A percentile compares a stretch with the other conserved stretches of the same genome.
phyloP scores from a whole-genome alignment of 306 rosid genomes.

The Prunus mume region DNA sequence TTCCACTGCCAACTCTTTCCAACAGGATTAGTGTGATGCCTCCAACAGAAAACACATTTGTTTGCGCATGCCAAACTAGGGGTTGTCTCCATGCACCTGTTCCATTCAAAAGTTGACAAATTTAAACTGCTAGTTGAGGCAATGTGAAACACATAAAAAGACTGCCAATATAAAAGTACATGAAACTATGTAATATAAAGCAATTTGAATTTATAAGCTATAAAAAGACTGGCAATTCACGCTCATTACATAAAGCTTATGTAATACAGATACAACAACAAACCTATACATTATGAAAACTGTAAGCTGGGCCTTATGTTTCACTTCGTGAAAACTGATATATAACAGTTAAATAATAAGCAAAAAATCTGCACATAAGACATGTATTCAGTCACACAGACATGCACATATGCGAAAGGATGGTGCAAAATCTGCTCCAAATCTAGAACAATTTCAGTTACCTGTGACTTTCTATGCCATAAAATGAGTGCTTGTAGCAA shows the following conservation, averaged over 20 bases:
- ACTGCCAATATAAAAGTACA: background rate
- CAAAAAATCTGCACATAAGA: background rate
- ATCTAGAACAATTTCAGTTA: slow-evolving; percentile 22
- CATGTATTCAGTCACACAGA: background rate
- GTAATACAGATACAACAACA: background rate
- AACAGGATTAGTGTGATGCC: slow-evolving; percentile 98
- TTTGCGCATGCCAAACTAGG: slow-evolving; percentile 99
- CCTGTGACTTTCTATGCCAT: slow-evolving; percentile 99
- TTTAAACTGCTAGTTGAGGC: slow-evolving; percentile 22
- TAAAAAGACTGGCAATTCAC: background rate
- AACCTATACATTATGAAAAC: background rate
- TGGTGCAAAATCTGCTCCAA: background rate
- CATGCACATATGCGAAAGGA: background rate
- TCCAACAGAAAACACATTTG: slow-evolving; percentile 99
- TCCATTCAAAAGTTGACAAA: slow-evolving; percentile 24
- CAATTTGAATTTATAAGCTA: background rate
- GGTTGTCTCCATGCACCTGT: slow-evolving; percentile 98
- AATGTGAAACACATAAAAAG: background rate
- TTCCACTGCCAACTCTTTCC: slow-evolving; percentile 99
- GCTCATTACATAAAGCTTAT: background rate
- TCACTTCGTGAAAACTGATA: background rate
- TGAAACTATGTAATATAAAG: background rate
- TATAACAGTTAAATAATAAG: background rate
- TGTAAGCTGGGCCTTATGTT: background rate
- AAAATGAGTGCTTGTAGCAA: slow-evolving; percentile 98